Base-by-base conservation (phyloP, 179 eudicot genomes). In the Spergularia azorica region DNA sequence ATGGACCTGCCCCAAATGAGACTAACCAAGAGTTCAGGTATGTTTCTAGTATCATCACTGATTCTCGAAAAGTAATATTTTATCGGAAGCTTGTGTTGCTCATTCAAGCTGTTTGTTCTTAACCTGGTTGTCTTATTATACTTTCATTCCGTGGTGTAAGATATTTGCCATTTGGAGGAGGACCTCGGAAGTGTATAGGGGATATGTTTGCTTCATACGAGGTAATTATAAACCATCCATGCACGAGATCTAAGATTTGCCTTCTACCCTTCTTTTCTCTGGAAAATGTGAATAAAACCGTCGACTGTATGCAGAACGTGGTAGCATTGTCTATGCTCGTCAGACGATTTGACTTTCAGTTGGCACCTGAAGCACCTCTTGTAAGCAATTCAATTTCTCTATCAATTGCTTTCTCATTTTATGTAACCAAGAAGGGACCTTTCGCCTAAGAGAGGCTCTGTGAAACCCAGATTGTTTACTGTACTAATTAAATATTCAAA, bases 161-260 rank as follows among this genome's bases (percentile, higher is more conserved):
- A 75, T 95, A 95, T 79, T 81, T 95, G 86, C 99, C 99, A 50
- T 95, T 95, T 78, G 99, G 99, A 74, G 98, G 99, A 75, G 99
- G 99, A 74, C 99, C 91, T 43, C 86, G 99, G 80, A 95, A 95
- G 85, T 95, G 99, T 82, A 80, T 95, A 67, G 99, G 98, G 18
- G 99, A 95, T 83, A 87, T 89, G 90, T 95, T 95, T 82, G 99
- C 99, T 51, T 61, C 98, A n/a, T 95, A 84, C 77, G 99, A 95
- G 99, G 99, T 93, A 91, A 80, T 18, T 43, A 39, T 67, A 36
- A 48, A 52, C 7, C 38, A 5, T 71, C n/a, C 43, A 20, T 62
- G 58, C 48, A 9, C 64, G 16, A 11, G 5, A 76, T 9, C 71
- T 56, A 32, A 52, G 43, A 15, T 36, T 5, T 26, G 62, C 64